phyloP scores from a whole-genome alignment of 2,329 filamentous ascomycete species.

The Ramularia endophylla region DNA sequence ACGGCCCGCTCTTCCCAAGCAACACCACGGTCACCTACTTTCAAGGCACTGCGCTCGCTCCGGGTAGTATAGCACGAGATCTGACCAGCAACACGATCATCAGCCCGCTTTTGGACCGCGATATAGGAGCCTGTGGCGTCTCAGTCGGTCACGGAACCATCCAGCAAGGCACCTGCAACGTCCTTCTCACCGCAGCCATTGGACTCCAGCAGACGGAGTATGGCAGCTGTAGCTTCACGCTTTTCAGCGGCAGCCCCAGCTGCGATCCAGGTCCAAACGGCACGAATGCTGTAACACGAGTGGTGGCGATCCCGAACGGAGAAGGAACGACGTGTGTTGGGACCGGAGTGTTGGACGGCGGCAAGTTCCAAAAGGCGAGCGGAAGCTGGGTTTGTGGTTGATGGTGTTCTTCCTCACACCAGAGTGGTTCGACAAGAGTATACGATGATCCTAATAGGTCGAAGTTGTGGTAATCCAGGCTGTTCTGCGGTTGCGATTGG shows the following conservation, averaged over 20 bases:
- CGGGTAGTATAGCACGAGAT: slow-evolving; percentile 1
- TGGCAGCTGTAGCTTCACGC: slow-evolving; percentile 19
- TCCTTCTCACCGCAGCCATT: slow-evolving; percentile 11
- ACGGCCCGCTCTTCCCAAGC: slow-evolving; percentile 2
- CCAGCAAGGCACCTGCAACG: slow-evolving; percentile 12
- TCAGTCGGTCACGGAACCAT: slow-evolving; percentile 12
- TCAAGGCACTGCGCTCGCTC: slow-evolving; percentile 4
- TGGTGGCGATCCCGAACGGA: slow-evolving; percentile 13
- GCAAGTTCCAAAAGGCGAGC: slow-evolving; percentile 18
- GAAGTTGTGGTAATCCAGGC: background rate
- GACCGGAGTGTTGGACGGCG: slow-evolving; percentile 23
- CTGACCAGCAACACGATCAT: slow-evolving; percentile 1
- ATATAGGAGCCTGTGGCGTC: slow-evolving; percentile 9
- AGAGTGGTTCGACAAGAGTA: background rate
- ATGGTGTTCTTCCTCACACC: no score
- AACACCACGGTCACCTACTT: slow-evolving; percentile 12
- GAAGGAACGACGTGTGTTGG: slow-evolving; percentile 13
- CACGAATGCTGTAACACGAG: slow-evolving; percentile 6
- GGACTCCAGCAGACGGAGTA: slow-evolving; percentile 14
- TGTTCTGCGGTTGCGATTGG: background rate
- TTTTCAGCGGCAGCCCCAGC: slow-evolving; percentile 14
- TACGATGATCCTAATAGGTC: background rate
- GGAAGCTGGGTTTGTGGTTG: slow-evolving; percentile 23
- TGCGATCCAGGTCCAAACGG: slow-evolving; percentile 13
- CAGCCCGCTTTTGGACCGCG: slow-evolving; percentile 2